These are phyloP conservation scores for Hypericum androsaemum DNA, from an alignment of 345 rosid species.

Conservation along the genomic window DNA sequence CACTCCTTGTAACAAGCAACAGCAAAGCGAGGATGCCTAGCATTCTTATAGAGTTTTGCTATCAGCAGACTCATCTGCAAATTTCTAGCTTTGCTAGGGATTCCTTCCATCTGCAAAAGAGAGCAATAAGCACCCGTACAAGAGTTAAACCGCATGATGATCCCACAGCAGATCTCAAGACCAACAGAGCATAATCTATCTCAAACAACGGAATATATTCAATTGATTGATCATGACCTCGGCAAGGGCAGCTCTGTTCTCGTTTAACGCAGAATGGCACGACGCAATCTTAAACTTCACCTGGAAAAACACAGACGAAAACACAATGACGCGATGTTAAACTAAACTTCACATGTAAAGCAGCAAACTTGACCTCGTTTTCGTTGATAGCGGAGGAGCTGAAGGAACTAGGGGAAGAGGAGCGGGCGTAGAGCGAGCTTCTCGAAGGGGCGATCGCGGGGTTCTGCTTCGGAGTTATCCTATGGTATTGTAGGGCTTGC, in stretches of 20 bases:
- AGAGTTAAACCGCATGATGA: background rate
- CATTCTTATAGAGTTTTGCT: slow-evolving; percentile 88
- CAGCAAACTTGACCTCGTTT: slow-evolving; percentile 49
- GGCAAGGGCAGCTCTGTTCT: slow-evolving; percentile 63
- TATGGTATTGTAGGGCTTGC: slow-evolving; percentile 74
- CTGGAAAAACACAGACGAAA: slow-evolving; percentile 25
- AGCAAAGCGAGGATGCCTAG: slow-evolving; percentile 80
- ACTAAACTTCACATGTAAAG: background rate
- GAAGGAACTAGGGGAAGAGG: slow-evolving; percentile 76
- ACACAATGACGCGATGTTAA: no score
- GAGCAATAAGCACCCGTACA: background rate
- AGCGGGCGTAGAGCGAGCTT: slow-evolving; percentile 59
- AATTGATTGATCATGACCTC: slow-evolving; percentile 41
- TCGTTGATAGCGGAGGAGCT: slow-evolving; percentile 58
- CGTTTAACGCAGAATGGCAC: slow-evolving; percentile 64
- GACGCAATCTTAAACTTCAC: slow-evolving; percentile 93
- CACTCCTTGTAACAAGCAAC: slow-evolving; percentile 83
- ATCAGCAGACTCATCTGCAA: slow-evolving; percentile 83
- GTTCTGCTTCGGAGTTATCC: slow-evolving; percentile 69
- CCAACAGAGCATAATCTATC: background rate
- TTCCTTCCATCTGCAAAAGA: slow-evolving; percentile 65
- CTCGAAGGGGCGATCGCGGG: slow-evolving; percentile 35
- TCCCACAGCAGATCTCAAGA: background rate
- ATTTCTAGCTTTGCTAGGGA: slow-evolving; percentile 82
- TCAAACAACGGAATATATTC: no score